Base-by-base conservation (phyloP, 495 filamentous ascomycete genomes). In the Stereocaulon alpinum region DNA sequence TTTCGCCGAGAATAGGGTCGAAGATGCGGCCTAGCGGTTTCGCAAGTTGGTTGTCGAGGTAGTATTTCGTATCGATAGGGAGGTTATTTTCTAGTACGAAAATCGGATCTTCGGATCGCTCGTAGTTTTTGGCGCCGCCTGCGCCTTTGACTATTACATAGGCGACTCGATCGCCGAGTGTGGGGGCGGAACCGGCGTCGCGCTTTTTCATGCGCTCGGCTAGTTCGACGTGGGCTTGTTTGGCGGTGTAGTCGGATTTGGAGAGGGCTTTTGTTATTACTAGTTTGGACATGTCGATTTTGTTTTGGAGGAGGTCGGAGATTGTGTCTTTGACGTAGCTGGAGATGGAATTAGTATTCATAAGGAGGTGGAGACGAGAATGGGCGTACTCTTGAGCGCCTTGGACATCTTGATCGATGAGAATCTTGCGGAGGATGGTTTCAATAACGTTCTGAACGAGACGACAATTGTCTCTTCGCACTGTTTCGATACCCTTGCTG, bases 401-500 rank as follows among this genome's bases (percentile, higher is more conserved):
- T 52, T 87, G 80, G 11, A 94, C 76, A 70, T 99, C 91, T 64
- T 77, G 83, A 61, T 97, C 91, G 60, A 99, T 97, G 58, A 99
- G 77, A 67, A 99, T 88, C 81, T 95, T 96, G 65, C 90, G 79
- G 63, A 99, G 75, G 6, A 95, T 89, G 17, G 93, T 99, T 72
- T 99, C 93, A 67, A 99, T 97, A 61, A 97, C 94, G 44, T 87
- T 95, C 68, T 96, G 91, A 11, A 97, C 93, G 37, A 99, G 74
- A 50, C 91, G 76, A 69, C 93, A 99, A 68, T 99, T 99, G 68
- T 99, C 93, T 78, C 93, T 78, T 37, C 93, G 83, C 45, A 99
- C 94, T 6, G 93, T 99, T 73, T 99, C 93, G 64, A 99, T 96
- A 77, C 93, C 93, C 71, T 99, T 99, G 64, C 86, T 96, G 69